Evolutionary conservation across 2,329 filamentous ascomycete species (phyloP).

Genomic region (Esteya vermicola): DNA sequence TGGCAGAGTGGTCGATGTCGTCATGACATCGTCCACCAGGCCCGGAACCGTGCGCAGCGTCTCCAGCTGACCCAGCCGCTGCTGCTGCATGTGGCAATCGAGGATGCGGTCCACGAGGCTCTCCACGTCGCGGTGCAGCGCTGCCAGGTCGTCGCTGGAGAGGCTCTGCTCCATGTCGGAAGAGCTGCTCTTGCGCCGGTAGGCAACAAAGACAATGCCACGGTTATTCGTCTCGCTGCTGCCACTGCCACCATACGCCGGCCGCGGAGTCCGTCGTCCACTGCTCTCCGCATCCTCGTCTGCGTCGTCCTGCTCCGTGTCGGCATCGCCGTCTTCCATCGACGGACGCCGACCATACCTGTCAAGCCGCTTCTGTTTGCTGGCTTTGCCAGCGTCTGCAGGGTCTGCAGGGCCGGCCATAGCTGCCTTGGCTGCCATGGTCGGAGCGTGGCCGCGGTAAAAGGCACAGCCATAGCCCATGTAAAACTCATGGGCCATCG

Average conservation of each 20-base stretch:
- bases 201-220: constrained; percentile 42
- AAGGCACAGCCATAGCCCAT: constrained; percentile 40
- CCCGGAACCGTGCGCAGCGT: neutral
- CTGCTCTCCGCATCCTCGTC: neutral
- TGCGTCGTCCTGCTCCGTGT: constrained; percentile 11
- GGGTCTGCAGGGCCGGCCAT: too few species aligned
- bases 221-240: constrained; percentile 21
- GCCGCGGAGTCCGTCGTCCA: neutral
- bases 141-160: constrained; percentile 26
- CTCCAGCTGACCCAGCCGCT: constrained; percentile 6
- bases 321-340: constrained; percentile 11
- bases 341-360: constrained; percentile 3
- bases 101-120: constrained; percentile 37
- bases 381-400: too few species aligned
- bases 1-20: neutral
- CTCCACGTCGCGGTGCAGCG: constrained; percentile 34
- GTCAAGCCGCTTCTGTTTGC: too few species aligned
- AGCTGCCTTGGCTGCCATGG: neutral
- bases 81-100: constrained; percentile 25
- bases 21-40: neutral
- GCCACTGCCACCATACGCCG: neutral
- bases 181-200: constrained; percentile 28
- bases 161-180: constrained; percentile 14
- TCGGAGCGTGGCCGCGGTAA: constrained; percentile 23
- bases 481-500: constrained; percentile 28